phyloP scores from a whole-genome alignment of 2,329 filamentous ascomycete species.

The Fusarium musae region DNA sequence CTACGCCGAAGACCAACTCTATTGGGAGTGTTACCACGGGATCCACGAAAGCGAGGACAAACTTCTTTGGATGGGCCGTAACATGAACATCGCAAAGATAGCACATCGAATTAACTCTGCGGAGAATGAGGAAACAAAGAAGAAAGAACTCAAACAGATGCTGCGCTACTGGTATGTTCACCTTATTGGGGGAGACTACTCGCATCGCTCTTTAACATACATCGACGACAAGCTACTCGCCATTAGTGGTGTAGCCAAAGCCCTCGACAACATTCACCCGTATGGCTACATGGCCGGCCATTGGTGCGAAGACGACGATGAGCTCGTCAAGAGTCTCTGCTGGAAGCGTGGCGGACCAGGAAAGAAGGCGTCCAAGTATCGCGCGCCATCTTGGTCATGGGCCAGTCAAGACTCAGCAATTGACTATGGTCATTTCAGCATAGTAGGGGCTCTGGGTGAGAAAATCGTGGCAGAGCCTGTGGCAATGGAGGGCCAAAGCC shows the following conservation, averaged over 20 bases:
- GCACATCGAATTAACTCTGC: neutral
- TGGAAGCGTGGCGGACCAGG: neutral
- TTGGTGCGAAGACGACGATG: neutral
- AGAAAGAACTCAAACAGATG: neutral
- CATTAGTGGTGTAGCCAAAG: neutral
- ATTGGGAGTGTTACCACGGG: slow-evolving; percentile 1
- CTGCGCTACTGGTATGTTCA: slow-evolving; percentile 5
- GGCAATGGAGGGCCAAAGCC: neutral
- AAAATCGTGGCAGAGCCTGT: neutral
- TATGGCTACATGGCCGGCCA: slow-evolving; percentile 8
- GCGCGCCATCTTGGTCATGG: slow-evolving; percentile 9
- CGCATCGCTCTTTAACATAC: neutral
- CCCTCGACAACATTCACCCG: neutral
- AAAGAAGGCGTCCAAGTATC: neutral
- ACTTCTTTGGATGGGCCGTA: neutral
- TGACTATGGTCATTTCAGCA: neutral
- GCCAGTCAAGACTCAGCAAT: slow-evolving; percentile 1
- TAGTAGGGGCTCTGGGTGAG: rapidly evolving
- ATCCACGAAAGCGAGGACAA: slow-evolving; percentile 2
- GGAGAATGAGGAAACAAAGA: neutral
- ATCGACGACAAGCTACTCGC: slow-evolving; percentile 7
- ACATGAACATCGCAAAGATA: neutral
- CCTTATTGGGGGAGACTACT: slow-evolving; percentile 4
- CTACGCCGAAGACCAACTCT: slow-evolving; percentile 2
- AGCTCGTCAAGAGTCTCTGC: neutral